Evolutionary conservation across 2,329 filamentous ascomycete species (phyloP).

Genomic region (Paramyrothecium roridum): DNA sequence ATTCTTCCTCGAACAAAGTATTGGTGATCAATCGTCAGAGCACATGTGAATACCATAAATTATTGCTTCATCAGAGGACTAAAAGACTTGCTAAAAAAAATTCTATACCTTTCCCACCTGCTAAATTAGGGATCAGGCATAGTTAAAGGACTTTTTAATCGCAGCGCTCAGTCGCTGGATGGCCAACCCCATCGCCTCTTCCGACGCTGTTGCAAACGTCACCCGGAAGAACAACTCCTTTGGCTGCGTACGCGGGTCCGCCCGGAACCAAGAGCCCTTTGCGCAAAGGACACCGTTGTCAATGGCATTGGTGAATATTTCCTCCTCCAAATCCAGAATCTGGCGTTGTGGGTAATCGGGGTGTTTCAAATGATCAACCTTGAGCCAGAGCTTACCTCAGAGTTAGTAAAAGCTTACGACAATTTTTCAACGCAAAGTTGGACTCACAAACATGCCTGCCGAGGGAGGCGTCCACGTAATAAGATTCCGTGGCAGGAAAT

Average conservation of each 20-base stretch:
- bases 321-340: constrained; percentile 2
- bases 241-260: neutral
- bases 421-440: constrained; percentile 4
- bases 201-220: neutral
- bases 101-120: neutral
- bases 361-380: neutral
- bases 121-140: neutral
- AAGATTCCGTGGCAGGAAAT: constrained; percentile 65
- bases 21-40: no score
- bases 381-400: constrained; percentile 4
- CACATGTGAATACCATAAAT: constrained; percentile 1
- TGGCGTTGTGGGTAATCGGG: neutral
- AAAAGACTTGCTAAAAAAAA: no score
- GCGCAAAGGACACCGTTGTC: neutral
- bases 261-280: neutral
- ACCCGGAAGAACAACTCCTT: neutral
- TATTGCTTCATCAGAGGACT: neutral
- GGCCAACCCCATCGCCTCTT: neutral
- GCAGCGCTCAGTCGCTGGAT: neutral
- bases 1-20: no score
- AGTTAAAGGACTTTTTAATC: neutral
- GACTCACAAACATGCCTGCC: constrained; percentile 86
- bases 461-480: constrained; percentile 73
- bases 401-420: constrained; percentile 2
- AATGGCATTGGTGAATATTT: neutral